These are phyloP conservation scores for Talaromyces sp. DNA, from an alignment of 2,329 filamentous ascomycete species.

Conservation along the genomic window DNA sequence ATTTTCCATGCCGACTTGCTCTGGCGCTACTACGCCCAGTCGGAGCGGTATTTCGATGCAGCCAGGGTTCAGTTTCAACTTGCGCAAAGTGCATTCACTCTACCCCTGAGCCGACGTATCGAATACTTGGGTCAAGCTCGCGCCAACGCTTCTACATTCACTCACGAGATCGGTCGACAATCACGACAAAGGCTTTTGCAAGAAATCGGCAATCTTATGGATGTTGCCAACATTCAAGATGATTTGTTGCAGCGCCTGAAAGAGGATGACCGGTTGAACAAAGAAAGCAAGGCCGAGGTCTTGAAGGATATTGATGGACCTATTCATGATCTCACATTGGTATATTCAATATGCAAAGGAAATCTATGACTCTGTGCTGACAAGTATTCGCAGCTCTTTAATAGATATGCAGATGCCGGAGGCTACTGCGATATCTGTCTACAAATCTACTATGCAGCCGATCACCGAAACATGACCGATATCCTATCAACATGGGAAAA, in stretches of 20 bases:
- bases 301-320: slow-evolving; percentile 67
- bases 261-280: slow-evolving; percentile 63
- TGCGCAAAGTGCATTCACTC: slow-evolving; percentile 72
- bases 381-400: slow-evolving; percentile 64
- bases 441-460: slow-evolving; percentile 83
- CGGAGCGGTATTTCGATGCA: slow-evolving; percentile 76
- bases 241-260: slow-evolving; percentile 76
- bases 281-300: slow-evolving; percentile 60
- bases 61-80: slow-evolving; percentile 80
- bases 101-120: slow-evolving; percentile 80
- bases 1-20: slow-evolving; percentile 80
- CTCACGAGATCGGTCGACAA: slow-evolving; percentile 69
- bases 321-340: slow-evolving; percentile 69
- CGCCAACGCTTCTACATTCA: slow-evolving; percentile 82
- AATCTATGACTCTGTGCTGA: background rate
- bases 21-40: slow-evolving; percentile 86
- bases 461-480: slow-evolving; percentile 81
- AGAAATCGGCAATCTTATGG: slow-evolving; percentile 77
- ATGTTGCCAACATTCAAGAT: slow-evolving; percentile 92
- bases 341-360: slow-evolving; percentile 44
- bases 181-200: slow-evolving; percentile 80
- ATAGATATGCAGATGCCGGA: slow-evolving; percentile 82
- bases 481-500: slow-evolving; percentile 81
- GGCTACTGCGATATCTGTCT: slow-evolving; percentile 92
- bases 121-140: slow-evolving; percentile 85